A percentile compares a stretch with the other conserved stretches of the same genome.
Evolutionary conservation across 495 filamentous ascomycete species (phyloP).

Genomic region (Hypomontagnella monticulosa): DNA sequence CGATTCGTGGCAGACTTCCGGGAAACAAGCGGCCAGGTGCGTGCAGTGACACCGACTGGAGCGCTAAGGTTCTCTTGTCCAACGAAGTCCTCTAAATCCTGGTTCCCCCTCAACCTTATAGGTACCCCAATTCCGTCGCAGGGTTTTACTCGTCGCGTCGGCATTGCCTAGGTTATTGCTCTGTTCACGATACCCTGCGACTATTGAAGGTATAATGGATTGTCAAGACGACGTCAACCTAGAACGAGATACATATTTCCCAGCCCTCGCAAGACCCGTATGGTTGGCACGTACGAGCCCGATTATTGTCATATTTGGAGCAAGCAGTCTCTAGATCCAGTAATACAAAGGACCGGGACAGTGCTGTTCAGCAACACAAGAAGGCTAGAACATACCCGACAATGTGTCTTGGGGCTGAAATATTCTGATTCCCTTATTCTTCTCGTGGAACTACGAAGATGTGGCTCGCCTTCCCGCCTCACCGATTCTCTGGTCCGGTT

Average conservation of each 20-base stretch:
- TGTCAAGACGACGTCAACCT: neutral
- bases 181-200: no score
- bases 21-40: conserved; percentile 13
- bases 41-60: conserved; percentile 3
- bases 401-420: neutral
- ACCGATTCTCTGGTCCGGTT: neutral
- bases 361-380: conserved; percentile 5
- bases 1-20: neutral
- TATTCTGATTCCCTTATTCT: neutral
- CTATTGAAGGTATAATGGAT: no score
- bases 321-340: neutral
- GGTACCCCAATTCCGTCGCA: no score
- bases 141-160: no score
- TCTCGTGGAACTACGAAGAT: conserved; percentile 18
- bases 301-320: neutral
- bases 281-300: neutral
- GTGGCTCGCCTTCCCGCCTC: conserved; percentile 13
- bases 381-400: conserved; percentile 1
- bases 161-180: no score
- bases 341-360: neutral
- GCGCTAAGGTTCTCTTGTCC: conserved; percentile 5
- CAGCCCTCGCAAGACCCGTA: neutral
- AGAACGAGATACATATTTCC: neutral
- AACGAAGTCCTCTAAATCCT: neutral
- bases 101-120: neutral